A percentile compares a stretch with the other conserved stretches of the same genome.
These are phyloP conservation scores for Conoideocrella luteorostrata DNA, from an alignment of 2,329 filamentous ascomycete genomes.

Conservation along the genomic window DNA sequence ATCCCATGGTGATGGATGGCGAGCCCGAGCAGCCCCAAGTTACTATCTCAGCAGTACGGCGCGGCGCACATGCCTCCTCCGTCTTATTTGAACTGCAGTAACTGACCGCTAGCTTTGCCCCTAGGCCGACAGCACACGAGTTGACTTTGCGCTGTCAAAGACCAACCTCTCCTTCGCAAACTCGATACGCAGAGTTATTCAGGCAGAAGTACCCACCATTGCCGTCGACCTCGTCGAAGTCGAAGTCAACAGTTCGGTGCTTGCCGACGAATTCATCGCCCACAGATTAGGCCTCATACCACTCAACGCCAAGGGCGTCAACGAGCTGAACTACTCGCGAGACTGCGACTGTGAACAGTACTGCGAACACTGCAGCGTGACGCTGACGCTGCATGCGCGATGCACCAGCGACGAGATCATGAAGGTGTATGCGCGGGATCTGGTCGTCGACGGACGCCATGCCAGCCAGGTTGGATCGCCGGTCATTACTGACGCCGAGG, in stretches of 20 bases:
- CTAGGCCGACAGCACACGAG: slow-evolving; percentile 71
- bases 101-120: slow-evolving; percentile 1
- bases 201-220: slow-evolving; percentile 89
- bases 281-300: slow-evolving; percentile 89
- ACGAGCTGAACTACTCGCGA: slow-evolving; percentile 76
- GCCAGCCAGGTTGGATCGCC: slow-evolving; percentile 75
- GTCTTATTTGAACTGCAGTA: no score
- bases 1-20: slow-evolving; percentile 53
- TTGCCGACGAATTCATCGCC: slow-evolving; percentile 92
- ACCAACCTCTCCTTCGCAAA: slow-evolving; percentile 91
- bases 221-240: slow-evolving; percentile 94
- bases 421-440: slow-evolving; percentile 87
- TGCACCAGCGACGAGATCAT: slow-evolving; percentile 84
- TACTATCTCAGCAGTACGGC: slow-evolving; percentile 53
- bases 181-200: slow-evolving; percentile 81
- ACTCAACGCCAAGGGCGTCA: slow-evolving; percentile 75
- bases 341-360: slow-evolving; percentile 96
- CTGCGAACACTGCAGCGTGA: slow-evolving; percentile 87
- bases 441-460: slow-evolving; percentile 65
- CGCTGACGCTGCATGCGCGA: slow-evolving; percentile 75
- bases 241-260: slow-evolving; percentile 86
- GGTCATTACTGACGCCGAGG: slow-evolving; percentile 76
- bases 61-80: no score
- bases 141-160: slow-evolving; percentile 87
- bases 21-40: slow-evolving; percentile 50